Percentiles rank a stretch among this genome's conserved stretches.
These are phyloP conservation scores for Bidens hawaiensis DNA, from an alignment of 140 eudicot species.

Conservation along the genomic window DNA sequence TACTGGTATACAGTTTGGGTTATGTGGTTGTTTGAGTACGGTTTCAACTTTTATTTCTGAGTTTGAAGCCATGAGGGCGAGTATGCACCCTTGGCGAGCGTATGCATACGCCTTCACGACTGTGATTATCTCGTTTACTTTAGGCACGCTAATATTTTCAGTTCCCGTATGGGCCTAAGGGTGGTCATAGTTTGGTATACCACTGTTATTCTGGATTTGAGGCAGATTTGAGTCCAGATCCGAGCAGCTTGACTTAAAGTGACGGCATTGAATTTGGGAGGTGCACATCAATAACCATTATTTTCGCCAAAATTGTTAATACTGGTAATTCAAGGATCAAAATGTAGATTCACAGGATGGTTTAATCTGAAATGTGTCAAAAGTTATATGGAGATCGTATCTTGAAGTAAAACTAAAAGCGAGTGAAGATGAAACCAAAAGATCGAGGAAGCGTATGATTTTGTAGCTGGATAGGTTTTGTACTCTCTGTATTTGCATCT, in stretches of 20 bases:
- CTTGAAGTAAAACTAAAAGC: no score
- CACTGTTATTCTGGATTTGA: background rate
- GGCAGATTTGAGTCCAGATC: background rate
- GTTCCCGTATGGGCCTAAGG: slow-evolving; percentile 66
- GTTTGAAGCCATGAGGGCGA: slow-evolving; percentile 61
- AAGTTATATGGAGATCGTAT: no score
- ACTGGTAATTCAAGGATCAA: no score
- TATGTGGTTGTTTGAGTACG: slow-evolving; percentile 78
- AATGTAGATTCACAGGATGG: no score
- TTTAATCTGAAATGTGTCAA: no score
- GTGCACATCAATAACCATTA: no score
- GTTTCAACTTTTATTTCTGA: slow-evolving; percentile 83
- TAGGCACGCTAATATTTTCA: slow-evolving; percentile 77
- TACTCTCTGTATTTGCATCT: no score
- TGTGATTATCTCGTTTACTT: slow-evolving; percentile 38
- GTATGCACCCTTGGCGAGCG: slow-evolving; percentile 63
- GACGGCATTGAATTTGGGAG: background rate
- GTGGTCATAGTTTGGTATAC: slow-evolving; percentile 20
- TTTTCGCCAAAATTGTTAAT: no score
- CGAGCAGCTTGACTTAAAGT: background rate
- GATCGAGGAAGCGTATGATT: no score
- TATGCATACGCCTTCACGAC: slow-evolving; percentile 59
- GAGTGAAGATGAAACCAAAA: no score
- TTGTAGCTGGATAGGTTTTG: no score
- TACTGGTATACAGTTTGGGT: slow-evolving; percentile 63